phyloP scores from a whole-genome alignment of 441 rosid genomes.

The Pelargonium fulgidum region DNA sequence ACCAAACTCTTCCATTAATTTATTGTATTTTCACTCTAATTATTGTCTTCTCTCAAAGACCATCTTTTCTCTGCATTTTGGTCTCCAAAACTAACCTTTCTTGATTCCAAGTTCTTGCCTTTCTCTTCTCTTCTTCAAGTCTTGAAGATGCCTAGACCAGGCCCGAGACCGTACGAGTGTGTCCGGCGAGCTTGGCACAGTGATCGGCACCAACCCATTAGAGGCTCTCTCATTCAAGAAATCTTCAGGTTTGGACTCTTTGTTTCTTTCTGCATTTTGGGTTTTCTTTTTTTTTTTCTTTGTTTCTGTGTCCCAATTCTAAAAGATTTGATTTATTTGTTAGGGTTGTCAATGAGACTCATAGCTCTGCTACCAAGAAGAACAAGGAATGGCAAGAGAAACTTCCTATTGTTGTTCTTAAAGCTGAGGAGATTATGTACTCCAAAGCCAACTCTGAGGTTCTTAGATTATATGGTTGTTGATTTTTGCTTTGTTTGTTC shows the following conservation, averaged over 20 bases:
- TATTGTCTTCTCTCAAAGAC: too few relatives aligned
- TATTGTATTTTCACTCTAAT: too few relatives aligned
- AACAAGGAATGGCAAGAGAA: conserved; percentile 67
- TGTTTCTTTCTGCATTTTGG: not conserved
- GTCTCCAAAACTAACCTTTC: too few relatives aligned
- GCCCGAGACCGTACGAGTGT: conserved; percentile 59
- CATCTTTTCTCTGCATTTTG: too few relatives aligned
- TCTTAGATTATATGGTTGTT: not conserved
- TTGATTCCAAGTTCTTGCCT: too few relatives aligned
- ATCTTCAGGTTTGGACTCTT: conserved; percentile 39
- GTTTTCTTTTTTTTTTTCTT: not conserved
- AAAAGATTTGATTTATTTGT: not conserved
- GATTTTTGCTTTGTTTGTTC: too few relatives aligned
- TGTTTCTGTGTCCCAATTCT: too few relatives aligned
- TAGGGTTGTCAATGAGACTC: conserved; percentile 48
- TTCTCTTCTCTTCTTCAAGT: too few relatives aligned
- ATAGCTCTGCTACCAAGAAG: conserved; percentile 41
- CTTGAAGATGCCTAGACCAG: conserved; percentile 51
- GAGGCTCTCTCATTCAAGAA: conserved; percentile 53
- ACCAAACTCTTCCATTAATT: too few relatives aligned
- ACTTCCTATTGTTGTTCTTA: conserved; percentile 55
- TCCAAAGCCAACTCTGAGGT: conserved; percentile 70
- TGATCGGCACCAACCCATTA: conserved; percentile 57
- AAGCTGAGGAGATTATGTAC: conserved; percentile 57
- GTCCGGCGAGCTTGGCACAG: conserved; percentile 62